Percentiles rank a stretch among this genome's conserved stretches.
These are phyloP conservation scores for Gossypium gossypioides DNA, from an alignment of 441 rosid species.

Conservation along the genomic window DNA sequence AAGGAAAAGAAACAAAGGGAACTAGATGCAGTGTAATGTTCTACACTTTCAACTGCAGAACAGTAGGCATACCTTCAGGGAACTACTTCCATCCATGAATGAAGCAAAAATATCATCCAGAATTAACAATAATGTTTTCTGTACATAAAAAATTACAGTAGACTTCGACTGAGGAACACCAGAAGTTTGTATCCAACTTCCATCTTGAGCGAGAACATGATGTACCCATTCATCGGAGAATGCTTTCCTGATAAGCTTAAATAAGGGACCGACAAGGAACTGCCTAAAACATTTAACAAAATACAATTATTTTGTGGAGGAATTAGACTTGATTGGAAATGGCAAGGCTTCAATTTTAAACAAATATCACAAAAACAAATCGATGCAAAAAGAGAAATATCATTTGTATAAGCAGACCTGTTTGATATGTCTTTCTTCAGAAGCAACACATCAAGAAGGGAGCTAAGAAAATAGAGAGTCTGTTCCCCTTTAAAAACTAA, in stretches of 20 bases:
- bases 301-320: constrained; percentile 5
- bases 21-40: background rate
- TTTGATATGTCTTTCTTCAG: constrained; percentile 65
- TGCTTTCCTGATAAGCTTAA: constrained; percentile 55
- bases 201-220: constrained; percentile 23
- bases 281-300: constrained; percentile 40
- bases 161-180: constrained; percentile 30
- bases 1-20: constrained; percentile 4
- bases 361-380: background rate
- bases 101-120: constrained; percentile 65
- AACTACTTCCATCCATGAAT: constrained; percentile 18
- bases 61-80: constrained; percentile 46
- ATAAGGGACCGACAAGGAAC: constrained; percentile 62
- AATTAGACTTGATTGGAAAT: background rate
- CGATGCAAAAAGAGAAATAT: background rate
- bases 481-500: constrained; percentile 36
- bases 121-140: constrained; percentile 57
- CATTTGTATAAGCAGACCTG: constrained; percentile 46
- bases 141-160: constrained; percentile 35
- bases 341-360: background rate
- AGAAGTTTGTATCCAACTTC: constrained; percentile 31
- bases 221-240: constrained; percentile 46
- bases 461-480: constrained; percentile 43
- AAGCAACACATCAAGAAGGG: constrained; percentile 73
- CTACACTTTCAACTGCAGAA: constrained; percentile 7